Evolutionary conservation across 2,329 filamentous ascomycete genomes (phyloP), one percentile per base, ranked within the genome.

Genomic region (Scedosporium apiospermum): DNA sequence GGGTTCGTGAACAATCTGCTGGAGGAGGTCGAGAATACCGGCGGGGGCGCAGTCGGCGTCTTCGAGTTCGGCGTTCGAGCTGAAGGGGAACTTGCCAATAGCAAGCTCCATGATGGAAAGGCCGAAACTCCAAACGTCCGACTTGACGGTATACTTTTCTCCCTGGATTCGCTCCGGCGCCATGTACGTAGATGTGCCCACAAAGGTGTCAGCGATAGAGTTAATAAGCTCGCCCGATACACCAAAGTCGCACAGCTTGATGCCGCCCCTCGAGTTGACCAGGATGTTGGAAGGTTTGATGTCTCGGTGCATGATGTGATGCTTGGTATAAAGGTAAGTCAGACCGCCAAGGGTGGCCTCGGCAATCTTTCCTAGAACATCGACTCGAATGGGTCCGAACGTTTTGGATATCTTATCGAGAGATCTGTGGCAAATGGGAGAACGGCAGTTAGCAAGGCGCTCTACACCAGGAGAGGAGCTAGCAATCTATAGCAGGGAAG

Each of bases 111-210:
- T 98, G 65, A 99, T 87, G 0, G 88, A 89, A 67, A 99, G 80
- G 38, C 95, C 95, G 66, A 97, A 96, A 82, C 93, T 97, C 95
- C 95, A 99, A 3, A 99, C 95, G 73, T 99, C 95, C 12, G 93
- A 97, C 75, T 97, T 97, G 70, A 99, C 93, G 0, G 93, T 96
- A 76, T 99, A 99, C 69, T 91, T 92, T 66, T 95, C 92, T 65
- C 95, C 95, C 74, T 98, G 93, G 68, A 99, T 99, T 74, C 95
- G 87, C 78, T 99, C 95, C 0, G 95, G 95, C 0, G 95, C 95
- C 95, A 99, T 99, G 80, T 99, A 99, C 63, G 95, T 99, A 44
- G 95, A 97, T 1, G 95, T 99, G 61, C 95, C 95, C 42, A 99
- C 95, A 70, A 99, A 99, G 0, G 95, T 99, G 72, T 98, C 93